phyloP scores from a whole-genome alignment of 1,284 basidiomycete species.

The Cystobasidiaceae sp. region DNA sequence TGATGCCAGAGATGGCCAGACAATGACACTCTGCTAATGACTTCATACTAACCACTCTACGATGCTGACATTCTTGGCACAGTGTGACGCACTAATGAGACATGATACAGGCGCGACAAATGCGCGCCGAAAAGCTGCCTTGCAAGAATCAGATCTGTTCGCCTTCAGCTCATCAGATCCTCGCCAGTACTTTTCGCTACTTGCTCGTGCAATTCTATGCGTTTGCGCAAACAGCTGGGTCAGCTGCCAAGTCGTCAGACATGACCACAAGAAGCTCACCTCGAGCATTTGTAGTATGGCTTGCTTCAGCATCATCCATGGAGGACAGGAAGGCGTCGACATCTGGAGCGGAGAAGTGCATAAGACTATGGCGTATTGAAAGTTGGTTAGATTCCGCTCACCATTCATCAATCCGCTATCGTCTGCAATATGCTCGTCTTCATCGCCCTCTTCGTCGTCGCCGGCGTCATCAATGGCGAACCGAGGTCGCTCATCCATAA shows the following conservation, averaged over 20 bases:
- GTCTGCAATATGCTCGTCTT: slow-evolving; percentile 10
- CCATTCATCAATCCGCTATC: slow-evolving; percentile 27
- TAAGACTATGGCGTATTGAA: not conserved
- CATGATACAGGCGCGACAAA: not conserved
- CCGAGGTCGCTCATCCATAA: slow-evolving; percentile 28
- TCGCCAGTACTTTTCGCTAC: slow-evolving; percentile 12
- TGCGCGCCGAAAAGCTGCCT: not conserved
- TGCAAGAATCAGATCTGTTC: not conserved
- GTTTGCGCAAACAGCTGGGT: not conserved
- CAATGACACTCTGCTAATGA: too few species aligned
- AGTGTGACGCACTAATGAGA: too few species aligned
- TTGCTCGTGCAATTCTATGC: slow-evolving; percentile 6
- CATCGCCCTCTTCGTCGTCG: slow-evolving; percentile 22
- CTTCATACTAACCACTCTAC: too few species aligned
- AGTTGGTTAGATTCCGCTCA: not conserved
- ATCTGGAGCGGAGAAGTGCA: not conserved
- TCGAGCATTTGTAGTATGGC: slow-evolving; percentile 9
- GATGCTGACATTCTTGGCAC: too few species aligned
- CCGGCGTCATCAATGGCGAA: slow-evolving; percentile 31
- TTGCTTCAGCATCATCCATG: slow-evolving; percentile 3
- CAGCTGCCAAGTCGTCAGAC: not conserved
- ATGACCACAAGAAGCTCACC: not conserved
- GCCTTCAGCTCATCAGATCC: slow-evolving; percentile 8
- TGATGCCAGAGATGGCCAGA: too few species aligned
- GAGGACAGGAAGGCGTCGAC: slow-evolving; percentile 30